Conservation (phyloP, 257 asterid genomes). For the Solanum chmielewskii region DNA sequence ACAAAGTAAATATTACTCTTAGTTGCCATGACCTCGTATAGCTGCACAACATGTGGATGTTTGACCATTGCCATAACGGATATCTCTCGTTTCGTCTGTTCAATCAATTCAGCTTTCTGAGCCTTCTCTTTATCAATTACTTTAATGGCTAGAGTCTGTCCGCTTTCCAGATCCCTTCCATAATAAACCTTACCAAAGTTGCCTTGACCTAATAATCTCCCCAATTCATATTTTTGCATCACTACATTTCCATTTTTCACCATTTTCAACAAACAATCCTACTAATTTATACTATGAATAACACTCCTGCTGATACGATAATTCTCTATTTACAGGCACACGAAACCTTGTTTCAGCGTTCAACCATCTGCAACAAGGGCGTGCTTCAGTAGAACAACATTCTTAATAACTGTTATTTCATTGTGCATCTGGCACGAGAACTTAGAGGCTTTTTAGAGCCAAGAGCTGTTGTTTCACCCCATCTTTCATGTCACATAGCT, state of each 20-base stretch:
- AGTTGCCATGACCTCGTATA: conserved; percentile 73
- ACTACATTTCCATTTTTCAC: conserved; percentile 41
- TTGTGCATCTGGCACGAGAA: conserved; percentile 15
- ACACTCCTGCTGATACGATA: conserved; percentile 9
- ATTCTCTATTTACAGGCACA: conserved; percentile 7
- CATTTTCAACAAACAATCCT: conserved; percentile 18
- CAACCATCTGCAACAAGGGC: conserved; percentile 16
- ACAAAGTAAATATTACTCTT: conserved; percentile 61
- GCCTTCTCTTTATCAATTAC: conserved; percentile 66
- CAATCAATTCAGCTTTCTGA: too few species aligned
- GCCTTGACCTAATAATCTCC: conserved; percentile 79
- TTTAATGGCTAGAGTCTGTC: conserved; percentile 67
- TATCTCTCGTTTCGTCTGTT: too few species aligned
- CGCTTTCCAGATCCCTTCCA: conserved; percentile 48
- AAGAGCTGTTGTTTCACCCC: conserved; percentile 15
- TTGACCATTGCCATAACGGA: conserved; percentile 56
- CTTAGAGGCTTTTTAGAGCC: not conserved
- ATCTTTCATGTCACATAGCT: conserved; percentile 22
- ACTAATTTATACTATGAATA: not conserved
- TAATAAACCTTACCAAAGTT: conserved; percentile 70
- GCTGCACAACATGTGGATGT: conserved; percentile 44
- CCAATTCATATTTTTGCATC: conserved; percentile 68
- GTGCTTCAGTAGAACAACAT: conserved; percentile 9
- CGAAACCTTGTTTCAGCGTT: conserved; percentile 8
- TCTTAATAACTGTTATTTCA: not conserved